phyloP scores from a whole-genome alignment of 257 asterid species.

The Nyctanthes arbortristis region DNA sequence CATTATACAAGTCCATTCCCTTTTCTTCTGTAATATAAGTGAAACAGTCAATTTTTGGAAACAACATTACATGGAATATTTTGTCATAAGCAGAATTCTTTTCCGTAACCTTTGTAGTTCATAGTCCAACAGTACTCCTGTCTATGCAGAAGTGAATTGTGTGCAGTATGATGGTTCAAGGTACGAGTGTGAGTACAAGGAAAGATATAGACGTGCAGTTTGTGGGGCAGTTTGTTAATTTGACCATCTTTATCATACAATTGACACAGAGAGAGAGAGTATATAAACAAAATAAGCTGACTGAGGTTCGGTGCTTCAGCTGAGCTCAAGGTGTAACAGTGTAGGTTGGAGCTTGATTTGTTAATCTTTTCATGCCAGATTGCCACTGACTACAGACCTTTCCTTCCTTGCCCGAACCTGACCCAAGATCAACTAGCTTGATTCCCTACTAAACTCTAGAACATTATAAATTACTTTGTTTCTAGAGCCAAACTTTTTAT shows the following conservation, averaged over 20 bases:
- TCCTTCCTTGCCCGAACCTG: background rate
- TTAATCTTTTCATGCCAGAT: no score
- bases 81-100: background rate
- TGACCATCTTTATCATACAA: background rate
- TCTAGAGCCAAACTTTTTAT: background rate
- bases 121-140: background rate
- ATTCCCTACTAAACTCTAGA: no score
- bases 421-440: background rate
- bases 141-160: background rate
- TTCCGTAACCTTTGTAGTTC: background rate
- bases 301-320: background rate
- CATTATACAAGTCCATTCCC: no score
- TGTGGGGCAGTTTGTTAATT: no score
- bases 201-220: background rate
- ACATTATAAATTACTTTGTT: background rate
- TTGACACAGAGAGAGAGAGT: background rate
- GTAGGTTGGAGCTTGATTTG: no score
- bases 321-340: no score
- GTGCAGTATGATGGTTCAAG: background rate
- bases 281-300: background rate
- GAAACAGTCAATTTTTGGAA: background rate
- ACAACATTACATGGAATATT: background rate
- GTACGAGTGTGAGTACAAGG: background rate
- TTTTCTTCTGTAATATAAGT: constrained; percentile 1
- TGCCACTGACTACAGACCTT: background rate